Percentiles rank a stretch among this genome's conserved stretches.
Evolutionary conservation across 305 asterid species (phyloP).

Genomic region (Stenogyne calaminthoides): DNA sequence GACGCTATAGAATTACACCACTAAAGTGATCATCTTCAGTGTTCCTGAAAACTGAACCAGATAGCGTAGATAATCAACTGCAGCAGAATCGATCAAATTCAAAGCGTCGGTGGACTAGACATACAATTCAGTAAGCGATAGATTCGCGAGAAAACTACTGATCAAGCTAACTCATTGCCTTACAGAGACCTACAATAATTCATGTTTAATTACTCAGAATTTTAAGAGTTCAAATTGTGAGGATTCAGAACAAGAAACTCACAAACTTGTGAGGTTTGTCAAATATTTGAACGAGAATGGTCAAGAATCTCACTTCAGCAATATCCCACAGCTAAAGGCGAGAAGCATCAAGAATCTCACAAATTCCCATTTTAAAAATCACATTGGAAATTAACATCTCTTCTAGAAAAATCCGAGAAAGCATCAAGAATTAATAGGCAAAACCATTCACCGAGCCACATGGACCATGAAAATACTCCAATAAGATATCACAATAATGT

Average conservation of each 20-base stretch:
- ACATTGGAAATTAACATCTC: too few relatives aligned
- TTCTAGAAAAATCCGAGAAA: too few relatives aligned
- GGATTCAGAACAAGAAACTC: slow-evolving; percentile 40
- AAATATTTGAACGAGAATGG: slow-evolving; percentile 45
- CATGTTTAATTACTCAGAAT: slow-evolving; percentile 17
- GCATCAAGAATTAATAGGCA: too few relatives aligned
- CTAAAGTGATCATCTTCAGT: slow-evolving; percentile 88
- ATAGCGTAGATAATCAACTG: slow-evolving; percentile 34
- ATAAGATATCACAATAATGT: too few relatives aligned
- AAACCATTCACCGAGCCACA: too few relatives aligned
- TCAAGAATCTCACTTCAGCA: too few relatives aligned
- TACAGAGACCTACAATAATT: slow-evolving; percentile 68
- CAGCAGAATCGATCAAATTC: neutral
- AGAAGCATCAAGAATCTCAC: too few relatives aligned
- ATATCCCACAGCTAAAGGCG: too few relatives aligned
- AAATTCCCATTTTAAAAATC: too few relatives aligned
- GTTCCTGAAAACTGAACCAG: slow-evolving; percentile 54
- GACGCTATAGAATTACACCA: slow-evolving; percentile 60
- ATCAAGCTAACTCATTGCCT: slow-evolving; percentile 75
- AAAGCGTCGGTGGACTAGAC: slow-evolving; percentile 30
- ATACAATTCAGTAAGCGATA: slow-evolving; percentile 71
- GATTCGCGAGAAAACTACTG: slow-evolving; percentile 67
- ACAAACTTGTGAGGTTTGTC: slow-evolving; percentile 67
- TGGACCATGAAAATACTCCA: too few relatives aligned
- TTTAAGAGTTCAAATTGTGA: too few relatives aligned